A percentile compares a stretch with the other conserved stretches of the same genome.
Conservation (phyloP, 2,329 filamentous ascomycete species). For the Diaporthe sp. region DNA sequence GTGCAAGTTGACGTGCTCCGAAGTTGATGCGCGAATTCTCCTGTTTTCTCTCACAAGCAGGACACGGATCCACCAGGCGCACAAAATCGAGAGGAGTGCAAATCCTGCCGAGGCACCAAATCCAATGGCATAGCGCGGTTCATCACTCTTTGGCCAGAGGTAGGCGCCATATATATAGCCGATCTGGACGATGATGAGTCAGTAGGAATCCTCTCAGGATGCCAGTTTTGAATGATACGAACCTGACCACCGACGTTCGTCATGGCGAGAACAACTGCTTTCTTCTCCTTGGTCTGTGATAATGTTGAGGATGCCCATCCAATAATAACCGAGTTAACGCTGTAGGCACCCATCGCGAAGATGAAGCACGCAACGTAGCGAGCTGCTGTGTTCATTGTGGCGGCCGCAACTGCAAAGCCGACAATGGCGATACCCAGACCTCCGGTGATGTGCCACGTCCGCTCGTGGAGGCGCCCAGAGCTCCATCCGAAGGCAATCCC, state of each 20-base stretch:
- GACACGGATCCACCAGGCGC: constrained; percentile 21
- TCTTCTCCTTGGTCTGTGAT: constrained; percentile 59
- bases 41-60: constrained; percentile 8
- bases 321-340: constrained; percentile 57
- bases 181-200: constrained; percentile 43
- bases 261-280: constrained; percentile 51
- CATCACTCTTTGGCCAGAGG: constrained; percentile 51
- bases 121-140: constrained; percentile 43
- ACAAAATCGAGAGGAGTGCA: constrained; percentile 15
- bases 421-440: constrained; percentile 54
- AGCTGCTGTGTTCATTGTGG: constrained; percentile 47
- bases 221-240: background rate
- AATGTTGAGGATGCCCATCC: constrained; percentile 57
- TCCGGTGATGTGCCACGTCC: constrained; percentile 54
- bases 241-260: constrained; percentile 48
- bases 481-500: constrained; percentile 57
- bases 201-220: background rate
- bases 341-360: constrained; percentile 51
- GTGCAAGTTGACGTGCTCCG: constrained; percentile 16
- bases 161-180: constrained; percentile 55
- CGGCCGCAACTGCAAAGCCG: constrained; percentile 52
- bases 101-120: constrained; percentile 26
- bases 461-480: constrained; percentile 57
- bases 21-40: constrained; percentile 3
- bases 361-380: constrained; percentile 52